phyloP scores from a whole-genome alignment of 208 protist genomes.

The Angomonas desouzai region DNA sequence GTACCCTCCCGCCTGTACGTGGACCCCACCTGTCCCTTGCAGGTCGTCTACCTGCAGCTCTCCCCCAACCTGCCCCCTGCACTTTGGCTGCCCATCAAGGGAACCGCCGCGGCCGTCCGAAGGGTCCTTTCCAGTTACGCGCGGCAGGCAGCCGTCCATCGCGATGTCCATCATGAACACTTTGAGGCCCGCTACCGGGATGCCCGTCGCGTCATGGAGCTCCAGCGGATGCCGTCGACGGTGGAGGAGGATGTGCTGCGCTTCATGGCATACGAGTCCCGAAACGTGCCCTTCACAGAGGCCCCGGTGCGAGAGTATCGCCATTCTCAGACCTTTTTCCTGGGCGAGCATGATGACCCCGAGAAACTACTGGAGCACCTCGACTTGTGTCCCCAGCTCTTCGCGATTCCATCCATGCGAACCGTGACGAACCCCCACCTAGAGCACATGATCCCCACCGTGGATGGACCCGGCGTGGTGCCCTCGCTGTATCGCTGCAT shows the following conservation, averaged over 20 bases:
- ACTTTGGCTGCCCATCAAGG: constrained; percentile 88
- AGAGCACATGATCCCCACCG: constrained; percentile 69
- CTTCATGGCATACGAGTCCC: constrained; percentile 74
- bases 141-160: constrained; percentile 56
- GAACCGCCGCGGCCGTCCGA: constrained; percentile 64
- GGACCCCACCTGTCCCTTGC: constrained; percentile 46
- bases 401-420: constrained; percentile 78
- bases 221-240: constrained; percentile 50
- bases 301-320: constrained; percentile 76
- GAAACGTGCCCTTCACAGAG: constrained; percentile 67
- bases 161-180: constrained; percentile 67
- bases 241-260: constrained; percentile 73
- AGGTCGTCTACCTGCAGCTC: constrained; percentile 84
- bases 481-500: constrained; percentile 80
- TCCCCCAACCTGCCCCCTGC: constrained; percentile 79
- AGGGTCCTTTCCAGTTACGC: constrained; percentile 86
- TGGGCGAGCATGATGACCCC: constrained; percentile 87
- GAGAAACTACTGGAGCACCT: constrained; percentile 80
- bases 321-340: constrained; percentile 82
- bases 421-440: constrained; percentile 71
- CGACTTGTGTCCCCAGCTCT: constrained; percentile 83
- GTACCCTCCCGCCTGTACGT: constrained; percentile 61
- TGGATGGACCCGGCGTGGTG: constrained; percentile 81
- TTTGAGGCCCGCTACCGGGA: constrained; percentile 59
- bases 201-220: constrained; percentile 50